These are phyloP conservation scores for Cystobasidium ongulense DNA, from an alignment of 768 basidiomycete genomes.

Conservation along the genomic window DNA sequence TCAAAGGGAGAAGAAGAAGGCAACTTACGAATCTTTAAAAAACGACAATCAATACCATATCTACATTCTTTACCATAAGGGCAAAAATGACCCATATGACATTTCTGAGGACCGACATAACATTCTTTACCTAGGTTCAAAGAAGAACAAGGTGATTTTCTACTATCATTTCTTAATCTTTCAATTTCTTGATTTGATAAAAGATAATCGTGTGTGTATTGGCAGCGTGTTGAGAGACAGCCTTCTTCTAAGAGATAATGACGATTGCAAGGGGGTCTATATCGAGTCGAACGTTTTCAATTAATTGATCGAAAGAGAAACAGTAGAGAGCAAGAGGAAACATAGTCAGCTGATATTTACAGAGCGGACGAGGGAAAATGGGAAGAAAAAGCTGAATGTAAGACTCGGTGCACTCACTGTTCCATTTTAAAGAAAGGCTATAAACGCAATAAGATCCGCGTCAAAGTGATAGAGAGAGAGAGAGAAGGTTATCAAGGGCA, in stretches of 20 bases:
- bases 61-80: slow-evolving; percentile 20
- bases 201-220: slow-evolving; percentile 16
- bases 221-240: neutral
- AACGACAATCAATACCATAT: slow-evolving; percentile 7
- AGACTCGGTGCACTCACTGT: no score
- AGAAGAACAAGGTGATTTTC: neutral
- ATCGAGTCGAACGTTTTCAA: neutral
- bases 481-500: no score
- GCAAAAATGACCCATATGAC: slow-evolving; percentile 15
- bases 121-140: neutral
- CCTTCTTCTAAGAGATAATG: slow-evolving; percentile 13
- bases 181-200: neutral
- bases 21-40: neutral
- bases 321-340: neutral
- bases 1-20: neutral
- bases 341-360: neutral
- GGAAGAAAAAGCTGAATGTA: no score
- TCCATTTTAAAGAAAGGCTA: neutral
- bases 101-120: neutral
- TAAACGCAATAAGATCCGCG: no score
- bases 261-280: slow-evolving; percentile 15
- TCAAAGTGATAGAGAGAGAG: neutral
- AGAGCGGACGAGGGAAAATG: neutral
- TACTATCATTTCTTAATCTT: neutral
- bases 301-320: no score